Conservation (phyloP, 2,329 filamentous ascomycete genomes). For the Neonectria sp. region DNA sequence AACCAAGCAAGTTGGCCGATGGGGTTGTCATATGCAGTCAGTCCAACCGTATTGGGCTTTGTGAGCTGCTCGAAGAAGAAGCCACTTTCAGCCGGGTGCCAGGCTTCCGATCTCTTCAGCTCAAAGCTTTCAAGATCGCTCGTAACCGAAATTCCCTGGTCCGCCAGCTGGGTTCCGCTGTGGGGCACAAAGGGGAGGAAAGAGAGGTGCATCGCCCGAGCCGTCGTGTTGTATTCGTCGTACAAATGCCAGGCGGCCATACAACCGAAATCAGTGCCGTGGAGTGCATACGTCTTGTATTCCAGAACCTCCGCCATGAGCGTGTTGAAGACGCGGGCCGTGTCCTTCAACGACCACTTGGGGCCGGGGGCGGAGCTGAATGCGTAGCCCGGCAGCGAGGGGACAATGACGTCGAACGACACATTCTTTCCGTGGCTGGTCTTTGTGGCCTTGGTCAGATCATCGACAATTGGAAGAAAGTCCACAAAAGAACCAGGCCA, state of each 20-base stretch:
- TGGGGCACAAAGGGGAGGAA: constrained; percentile 34
- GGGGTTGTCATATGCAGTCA: constrained; percentile 56
- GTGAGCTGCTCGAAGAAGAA: constrained; percentile 34
- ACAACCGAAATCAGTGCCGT: constrained; percentile 39
- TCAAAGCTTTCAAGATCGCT: constrained; percentile 12
- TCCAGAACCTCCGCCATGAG: constrained; percentile 57
- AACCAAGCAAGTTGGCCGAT: constrained; percentile 61
- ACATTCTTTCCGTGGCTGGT: constrained; percentile 4
- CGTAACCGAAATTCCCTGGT: constrained; percentile 28
- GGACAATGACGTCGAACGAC: constrained; percentile 44
- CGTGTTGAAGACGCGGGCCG: constrained; percentile 53
- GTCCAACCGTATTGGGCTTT: constrained; percentile 59
- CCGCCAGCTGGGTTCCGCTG: constrained; percentile 20
- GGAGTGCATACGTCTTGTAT: constrained; percentile 47
- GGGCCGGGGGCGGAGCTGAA: constrained; percentile 51
- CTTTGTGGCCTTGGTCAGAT: constrained; percentile 13
- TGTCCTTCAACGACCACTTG: constrained; percentile 55
- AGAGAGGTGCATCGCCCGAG: constrained; percentile 30
- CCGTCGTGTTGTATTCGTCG: constrained; percentile 27
- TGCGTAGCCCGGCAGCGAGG: constrained; percentile 57
- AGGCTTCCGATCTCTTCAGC: constrained; percentile 10
- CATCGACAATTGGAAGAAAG: constrained; percentile 49
- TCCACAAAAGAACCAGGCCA: constrained; percentile 63
- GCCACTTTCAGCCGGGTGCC: constrained; percentile 21
- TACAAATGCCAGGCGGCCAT: constrained; percentile 32